phyloP scores from a whole-genome alignment of 768 basidiomycete species.

The Phaeotremella fagi region DNA sequence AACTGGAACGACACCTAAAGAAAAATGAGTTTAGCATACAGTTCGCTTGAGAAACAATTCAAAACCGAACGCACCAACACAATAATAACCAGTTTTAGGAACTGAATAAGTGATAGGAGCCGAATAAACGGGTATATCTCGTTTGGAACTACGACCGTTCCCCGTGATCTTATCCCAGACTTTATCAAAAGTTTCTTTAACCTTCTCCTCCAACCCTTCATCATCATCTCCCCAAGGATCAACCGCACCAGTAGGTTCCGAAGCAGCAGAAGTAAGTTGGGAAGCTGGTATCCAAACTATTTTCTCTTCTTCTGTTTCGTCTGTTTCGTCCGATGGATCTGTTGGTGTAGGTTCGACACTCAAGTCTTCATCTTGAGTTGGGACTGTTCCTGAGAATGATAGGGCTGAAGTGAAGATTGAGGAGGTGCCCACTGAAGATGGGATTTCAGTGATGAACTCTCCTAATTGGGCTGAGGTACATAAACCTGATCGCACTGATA shows the following conservation, averaged over 20 bases:
- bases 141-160: not conserved
- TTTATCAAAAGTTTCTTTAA: not conserved
- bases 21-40: not conserved
- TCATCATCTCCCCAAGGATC: not conserved
- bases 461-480: constrained; percentile 71
- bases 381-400: constrained; percentile 51
- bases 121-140: constrained; percentile 51
- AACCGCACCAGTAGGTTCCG: not conserved
- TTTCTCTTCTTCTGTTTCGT: not conserved
- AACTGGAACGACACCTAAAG: constrained; percentile 76
- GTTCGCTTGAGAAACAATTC: not conserved
- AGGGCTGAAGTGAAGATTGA: constrained; percentile 85
- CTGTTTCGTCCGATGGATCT: not conserved
- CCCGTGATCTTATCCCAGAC: too few species aligned
- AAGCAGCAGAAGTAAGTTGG: not conserved
- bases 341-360: constrained; percentile 23
- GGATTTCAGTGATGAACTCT: constrained; percentile 79
- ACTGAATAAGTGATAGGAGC: constrained; percentile 79
- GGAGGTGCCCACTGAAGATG: constrained; percentile 62
- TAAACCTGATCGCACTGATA: constrained; percentile 60
- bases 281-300: not conserved
- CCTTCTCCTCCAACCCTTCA: not conserved
- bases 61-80: constrained; percentile 84
- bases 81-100: constrained; percentile 87
- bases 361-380: not conserved